Conservation (phyloP, 2,329 filamentous ascomycete species). For the Fusarium fracticaudum region DNA sequence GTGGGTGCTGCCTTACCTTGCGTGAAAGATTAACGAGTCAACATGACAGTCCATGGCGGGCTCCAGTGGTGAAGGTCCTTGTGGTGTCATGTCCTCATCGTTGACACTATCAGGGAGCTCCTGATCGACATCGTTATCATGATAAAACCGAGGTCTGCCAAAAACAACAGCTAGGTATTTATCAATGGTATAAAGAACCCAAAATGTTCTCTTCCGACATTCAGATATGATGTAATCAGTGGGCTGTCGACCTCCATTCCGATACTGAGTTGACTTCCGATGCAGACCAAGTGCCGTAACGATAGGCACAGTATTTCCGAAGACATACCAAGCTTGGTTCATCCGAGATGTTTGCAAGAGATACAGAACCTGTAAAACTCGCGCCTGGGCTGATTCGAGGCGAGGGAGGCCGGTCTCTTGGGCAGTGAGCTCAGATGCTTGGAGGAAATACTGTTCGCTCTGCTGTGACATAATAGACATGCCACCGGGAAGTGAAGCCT, state of each 20-base stretch:
- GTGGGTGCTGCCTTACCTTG: slow-evolving; percentile 35
- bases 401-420: slow-evolving; percentile 63
- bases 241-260: slow-evolving; percentile 17
- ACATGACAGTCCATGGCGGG: slow-evolving; percentile 57
- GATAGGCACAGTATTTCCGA: slow-evolving; percentile 65
- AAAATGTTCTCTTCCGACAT: slow-evolving; percentile 66
- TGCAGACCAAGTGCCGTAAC: slow-evolving; percentile 55
- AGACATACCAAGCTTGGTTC: slow-evolving; percentile 69
- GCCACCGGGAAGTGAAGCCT: neutral
- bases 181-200: slow-evolving; percentile 70
- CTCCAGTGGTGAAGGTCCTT: slow-evolving; percentile 47
- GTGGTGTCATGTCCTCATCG: slow-evolving; percentile 64
- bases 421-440: slow-evolving; percentile 51
- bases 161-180: slow-evolving; percentile 72
- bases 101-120: slow-evolving; percentile 64
- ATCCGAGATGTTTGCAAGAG: slow-evolving; percentile 67
- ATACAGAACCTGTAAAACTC: slow-evolving; percentile 67
- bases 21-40: slow-evolving; percentile 57
- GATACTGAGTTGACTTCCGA: slow-evolving; percentile 36
- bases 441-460: slow-evolving; percentile 54
- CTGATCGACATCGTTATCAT: slow-evolving; percentile 72
- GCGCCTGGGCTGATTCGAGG: slow-evolving; percentile 66
- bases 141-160: slow-evolving; percentile 67
- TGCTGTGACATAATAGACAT: slow-evolving; percentile 16
- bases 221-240: slow-evolving; percentile 59